Base-by-base conservation (phyloP, 2,329 filamentous ascomycete genomes). In the Epichloe typhina region DNA sequence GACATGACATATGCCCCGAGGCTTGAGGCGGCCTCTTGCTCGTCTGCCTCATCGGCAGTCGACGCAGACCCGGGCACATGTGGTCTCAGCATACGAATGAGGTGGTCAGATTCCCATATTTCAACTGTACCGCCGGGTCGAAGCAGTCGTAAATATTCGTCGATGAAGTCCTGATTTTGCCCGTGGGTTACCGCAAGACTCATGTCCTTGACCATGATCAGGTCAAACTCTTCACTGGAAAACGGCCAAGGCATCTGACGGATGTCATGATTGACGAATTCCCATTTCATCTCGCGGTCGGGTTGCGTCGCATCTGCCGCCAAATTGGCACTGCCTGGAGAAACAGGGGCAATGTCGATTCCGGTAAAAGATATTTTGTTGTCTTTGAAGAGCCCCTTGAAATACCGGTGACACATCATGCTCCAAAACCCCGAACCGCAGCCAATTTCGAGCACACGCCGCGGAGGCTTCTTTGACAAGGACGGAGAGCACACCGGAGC, bases 401-500 rank as follows among this genome's bases (percentile, higher is more conserved):
- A 88, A 66, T 87, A 85, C 37, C 87, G 80, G 65, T 95, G 85
- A 64, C 88, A 94, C 72, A 88, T 82, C 67, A 86, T 84, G 58
- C 86, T 90, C 90, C 90, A 96, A 63, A 94, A 86, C 23, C 82
- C 91, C 19, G 85, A 85, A 17, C 90, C 90, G 65, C 91, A 97
- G 33, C 83, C 89, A 36, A 96, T 69, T 62, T 97, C 91, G 23
- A 97, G 74, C 31, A 97, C 84, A 56, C 82, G 83, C 59, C 76
- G 76, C 0, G 90, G 90, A 19, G 86, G 82, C 45, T 80, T 79
- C 55, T 79, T 75, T 42, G 75, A 70, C 50, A 88, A 75, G 33
- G 73, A 72, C 1, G 84, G 83, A 8, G 84, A 85, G 66, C 86
- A 90, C 51, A 93, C 77, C 0, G 88, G 86, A 11, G 81, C 81